Percentiles rank a stretch among this genome's conserved stretches.
phyloP scores from a whole-genome alignment of 768 basidiomycete genomes.

The Suillus subluteus region DNA sequence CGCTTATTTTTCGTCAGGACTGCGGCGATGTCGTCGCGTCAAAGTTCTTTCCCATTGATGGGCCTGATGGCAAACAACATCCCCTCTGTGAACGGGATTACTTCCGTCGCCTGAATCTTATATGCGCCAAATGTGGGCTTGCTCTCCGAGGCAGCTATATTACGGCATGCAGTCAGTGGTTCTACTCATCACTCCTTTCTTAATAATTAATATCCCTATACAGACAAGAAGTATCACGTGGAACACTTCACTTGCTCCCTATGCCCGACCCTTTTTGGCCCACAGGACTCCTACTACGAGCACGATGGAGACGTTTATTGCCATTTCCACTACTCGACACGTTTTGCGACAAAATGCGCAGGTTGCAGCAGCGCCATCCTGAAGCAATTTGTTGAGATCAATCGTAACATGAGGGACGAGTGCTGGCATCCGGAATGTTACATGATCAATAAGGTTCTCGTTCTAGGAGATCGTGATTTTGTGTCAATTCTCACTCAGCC shows the following conservation, averaged over 20 bases:
- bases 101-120: conserved; percentile 92
- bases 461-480: conserved; percentile 10
- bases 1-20: conserved; percentile 58
- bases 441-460: conserved; percentile 96
- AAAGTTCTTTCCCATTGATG: conserved; percentile 99
- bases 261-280: conserved; percentile 94
- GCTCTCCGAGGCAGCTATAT: conserved; percentile 97
- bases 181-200: conserved; percentile 12
- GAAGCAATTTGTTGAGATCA: conserved; percentile 99
- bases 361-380: conserved; percentile 97
- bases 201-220: conserved; percentile 21
- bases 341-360: conserved; percentile 98
- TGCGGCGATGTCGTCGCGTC: conserved; percentile 95
- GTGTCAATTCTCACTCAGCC: conserved; percentile 14
- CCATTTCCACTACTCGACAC: conserved; percentile 98
- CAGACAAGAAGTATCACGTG: conserved; percentile 98
- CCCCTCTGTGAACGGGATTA: conserved; percentile 99
- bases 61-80: conserved; percentile 82
- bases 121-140: conserved; percentile 94
- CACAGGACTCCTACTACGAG: conserved; percentile 99
- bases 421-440: conserved; percentile 99
- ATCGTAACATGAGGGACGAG: conserved; percentile 96
- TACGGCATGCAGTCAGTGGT: conserved; percentile 91
- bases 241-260: conserved; percentile 99
- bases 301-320: conserved; percentile 98